phyloP scores from a whole-genome alignment of 306 rosid genomes.

The Citrullus colocynthis region DNA sequence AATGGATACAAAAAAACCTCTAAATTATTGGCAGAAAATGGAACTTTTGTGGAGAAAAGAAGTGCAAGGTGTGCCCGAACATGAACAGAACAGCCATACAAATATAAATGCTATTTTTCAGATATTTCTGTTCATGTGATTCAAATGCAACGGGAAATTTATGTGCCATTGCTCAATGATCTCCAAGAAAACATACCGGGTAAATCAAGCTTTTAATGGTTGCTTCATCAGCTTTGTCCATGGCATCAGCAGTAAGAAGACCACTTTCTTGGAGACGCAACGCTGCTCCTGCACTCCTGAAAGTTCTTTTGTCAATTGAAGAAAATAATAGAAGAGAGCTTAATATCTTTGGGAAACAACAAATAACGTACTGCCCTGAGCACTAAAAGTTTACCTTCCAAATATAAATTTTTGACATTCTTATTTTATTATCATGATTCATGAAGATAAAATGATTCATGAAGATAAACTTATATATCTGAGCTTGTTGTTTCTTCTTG shows the following conservation, averaged over 20 bases:
- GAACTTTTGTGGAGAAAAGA: background rate
- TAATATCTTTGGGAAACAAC: slow-evolving; percentile 1
- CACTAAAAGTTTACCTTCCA: background rate
- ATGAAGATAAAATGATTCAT: background rate
- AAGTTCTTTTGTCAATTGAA: slow-evolving; percentile 16
- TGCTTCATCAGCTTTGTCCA: slow-evolving; percentile 71
- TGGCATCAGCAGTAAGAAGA: slow-evolving; percentile 62
- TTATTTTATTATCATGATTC: background rate
- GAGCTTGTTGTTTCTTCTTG: background rate
- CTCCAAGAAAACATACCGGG: slow-evolving; percentile 48
- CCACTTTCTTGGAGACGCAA: slow-evolving; percentile 56
- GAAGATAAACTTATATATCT: background rate
- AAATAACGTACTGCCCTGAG: background rate
- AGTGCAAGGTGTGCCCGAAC: background rate
- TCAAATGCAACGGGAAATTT: background rate
- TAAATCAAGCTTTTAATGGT: slow-evolving; percentile 59
- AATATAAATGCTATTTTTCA: background rate
- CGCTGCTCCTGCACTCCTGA: slow-evolving; percentile 61
- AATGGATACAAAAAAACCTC: background rate
- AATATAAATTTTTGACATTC: background rate
- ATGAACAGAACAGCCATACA: background rate
- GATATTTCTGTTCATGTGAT: background rate
- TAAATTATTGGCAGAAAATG: background rate
- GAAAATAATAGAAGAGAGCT: slow-evolving; percentile 8
- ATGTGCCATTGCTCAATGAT: slow-evolving; percentile 1